Percentiles rank a stretch among this genome's conserved stretches.
Conservation (phyloP, 2,329 filamentous ascomycete genomes). For the Fusarium nodosum region DNA sequence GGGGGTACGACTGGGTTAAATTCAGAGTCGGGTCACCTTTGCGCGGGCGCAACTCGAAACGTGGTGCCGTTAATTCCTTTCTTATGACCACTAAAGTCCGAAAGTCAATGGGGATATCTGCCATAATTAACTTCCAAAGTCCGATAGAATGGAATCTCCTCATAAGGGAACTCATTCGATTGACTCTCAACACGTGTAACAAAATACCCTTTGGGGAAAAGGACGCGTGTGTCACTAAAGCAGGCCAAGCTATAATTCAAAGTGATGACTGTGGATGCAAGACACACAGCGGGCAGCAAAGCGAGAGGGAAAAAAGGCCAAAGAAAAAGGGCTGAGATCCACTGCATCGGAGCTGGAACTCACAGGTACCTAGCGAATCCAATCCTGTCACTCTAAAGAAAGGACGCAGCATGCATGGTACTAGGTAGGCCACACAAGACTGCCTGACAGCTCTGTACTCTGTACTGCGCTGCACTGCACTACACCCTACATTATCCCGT, state of each 20-base stretch:
- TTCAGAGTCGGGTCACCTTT: constrained; percentile 10
- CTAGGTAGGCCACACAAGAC: constrained; percentile 14
- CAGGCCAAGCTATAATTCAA: constrained; percentile 23
- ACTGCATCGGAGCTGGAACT: constrained; percentile 39
- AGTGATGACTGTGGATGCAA: constrained; percentile 37
- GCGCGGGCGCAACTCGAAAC: constrained; percentile 23
- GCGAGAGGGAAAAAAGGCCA: not conserved
- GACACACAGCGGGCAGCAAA: constrained; percentile 30
- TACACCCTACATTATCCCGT: not conserved
- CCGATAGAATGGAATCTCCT: constrained; percentile 6
- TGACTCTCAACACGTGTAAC: too few species aligned
- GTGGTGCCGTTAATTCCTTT: constrained; percentile 3
- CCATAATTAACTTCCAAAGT: constrained; percentile 1
- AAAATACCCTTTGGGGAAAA: not conserved
- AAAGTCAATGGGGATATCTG: not conserved
- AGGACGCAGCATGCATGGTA: constrained; percentile 7
- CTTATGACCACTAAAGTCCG: constrained; percentile 23
- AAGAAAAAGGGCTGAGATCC: constrained; percentile 25
- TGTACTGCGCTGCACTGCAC: not conserved
- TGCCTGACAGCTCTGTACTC: constrained; percentile 28
- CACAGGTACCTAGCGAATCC: constrained; percentile 5
- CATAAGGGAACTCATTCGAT: constrained; percentile 8
- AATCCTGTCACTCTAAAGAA: not conserved
- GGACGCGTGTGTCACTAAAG: constrained; percentile 18
- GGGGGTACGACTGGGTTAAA: constrained; percentile 25